Percentiles rank a stretch among this genome's conserved stretches.
Evolutionary conservation across 305 asterid genomes (phyloP).

Genomic region (Solanum hybrid): DNA sequence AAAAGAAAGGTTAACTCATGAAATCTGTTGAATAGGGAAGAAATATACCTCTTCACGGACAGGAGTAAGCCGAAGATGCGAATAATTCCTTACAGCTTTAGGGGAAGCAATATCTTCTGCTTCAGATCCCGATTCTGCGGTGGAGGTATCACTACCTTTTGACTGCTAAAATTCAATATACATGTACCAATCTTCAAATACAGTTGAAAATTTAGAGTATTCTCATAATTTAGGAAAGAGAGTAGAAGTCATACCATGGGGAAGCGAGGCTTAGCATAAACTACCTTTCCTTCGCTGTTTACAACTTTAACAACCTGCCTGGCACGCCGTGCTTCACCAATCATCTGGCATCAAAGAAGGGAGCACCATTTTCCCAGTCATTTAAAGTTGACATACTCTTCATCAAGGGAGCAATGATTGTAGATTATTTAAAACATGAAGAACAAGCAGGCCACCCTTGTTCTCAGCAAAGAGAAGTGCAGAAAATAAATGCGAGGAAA

Average conservation of each 20-base stretch:
- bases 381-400: neutral
- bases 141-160: conserved; percentile 90
- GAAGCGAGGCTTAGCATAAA: conserved; percentile 76
- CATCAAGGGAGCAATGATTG: neutral
- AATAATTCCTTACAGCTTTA: conserved; percentile 64
- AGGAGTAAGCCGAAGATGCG: conserved; percentile 94
- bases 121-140: conserved; percentile 98
- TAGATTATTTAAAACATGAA: neutral
- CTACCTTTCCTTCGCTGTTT: conserved; percentile 91
- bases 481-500: neutral
- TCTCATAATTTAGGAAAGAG: neutral
- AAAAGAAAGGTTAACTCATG: neutral
- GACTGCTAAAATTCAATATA: conserved; percentile 28
- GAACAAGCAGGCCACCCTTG: neutral
- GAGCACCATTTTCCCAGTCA: neutral
- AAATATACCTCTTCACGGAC: conserved; percentile 89
- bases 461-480: neutral
- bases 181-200: conserved; percentile 7
- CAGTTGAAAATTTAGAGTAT: neutral
- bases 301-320: conserved; percentile 89
- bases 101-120: conserved; percentile 97
- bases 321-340: conserved; percentile 81
- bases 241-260: conserved; percentile 41
- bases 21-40: neutral
- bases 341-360: conserved; percentile 54